Base-by-base conservation (phyloP, 2,329 filamentous ascomycete species). In the Coniosporium tulheliwenetii region DNA sequence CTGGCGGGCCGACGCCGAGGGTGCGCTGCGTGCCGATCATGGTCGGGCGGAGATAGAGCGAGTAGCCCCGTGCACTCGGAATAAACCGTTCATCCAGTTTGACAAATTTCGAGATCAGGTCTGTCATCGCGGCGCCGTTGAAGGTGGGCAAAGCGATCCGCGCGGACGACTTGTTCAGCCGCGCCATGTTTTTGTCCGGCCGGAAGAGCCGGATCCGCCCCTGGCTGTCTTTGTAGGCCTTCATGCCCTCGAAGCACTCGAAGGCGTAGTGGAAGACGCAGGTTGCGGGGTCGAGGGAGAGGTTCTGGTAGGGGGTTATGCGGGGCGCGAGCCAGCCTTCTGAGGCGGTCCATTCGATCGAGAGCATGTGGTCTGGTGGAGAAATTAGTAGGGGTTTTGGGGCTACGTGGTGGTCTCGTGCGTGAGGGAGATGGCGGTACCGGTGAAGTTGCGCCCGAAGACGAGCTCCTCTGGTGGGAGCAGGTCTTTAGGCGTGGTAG, bases 191-290 rank as follows among this genome's bases (percentile, higher is more conserved):
- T 73, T 77, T 91, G 60, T 93, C 81, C 2, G 91, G 91, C 30
- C 91, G 77, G 73, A 98, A 98, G 41, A 98, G 70, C 41, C 89
- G 79, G 50, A 94, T 75, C 44, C 78, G 67, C 51, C 85, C 85
- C 36, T 75, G 59, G 53, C 73, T 76, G 66, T 93, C 85, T 64
- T 89, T 93, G 73, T 98, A 98, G 44, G 91, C 91, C 70, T 98
- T 98, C 86, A 96, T 94, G 51, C 91, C 91, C 69, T 98, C 91
- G 64, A 98, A 98, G 61, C 83, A 91, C 63, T 93, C 85, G 58
- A 96, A 96, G 38, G 85, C 91, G 64, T 98, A 98, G 73, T 98
- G 91, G 66, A 98, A 89, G 47, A 96, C 91, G 66, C 87, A 96
- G 30, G 85, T 91, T 36, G 91, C 85, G 19, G 91, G 91, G 62